Conservation (phyloP, 148 eudicot species). For the Amaranthus hypochondriacus region DNA sequence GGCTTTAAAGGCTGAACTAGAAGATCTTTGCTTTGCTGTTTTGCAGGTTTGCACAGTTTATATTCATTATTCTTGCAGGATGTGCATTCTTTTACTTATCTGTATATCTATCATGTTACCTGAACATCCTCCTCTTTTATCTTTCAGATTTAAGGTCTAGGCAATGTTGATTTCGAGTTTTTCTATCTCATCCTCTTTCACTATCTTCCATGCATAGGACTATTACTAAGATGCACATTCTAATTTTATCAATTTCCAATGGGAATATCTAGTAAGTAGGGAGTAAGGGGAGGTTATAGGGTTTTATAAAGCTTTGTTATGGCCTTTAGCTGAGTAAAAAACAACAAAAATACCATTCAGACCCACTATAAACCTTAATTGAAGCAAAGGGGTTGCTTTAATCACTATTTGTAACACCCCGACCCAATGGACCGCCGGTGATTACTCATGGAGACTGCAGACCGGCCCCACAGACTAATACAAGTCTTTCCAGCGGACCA, state of each 20-base stretch:
- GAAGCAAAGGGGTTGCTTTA: too few relatives aligned
- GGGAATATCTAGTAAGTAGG: background rate
- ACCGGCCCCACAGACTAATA: too few relatives aligned
- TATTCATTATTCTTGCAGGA: background rate
- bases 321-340: too few relatives aligned
- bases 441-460: too few relatives aligned
- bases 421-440: too few relatives aligned
- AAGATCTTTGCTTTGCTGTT: constrained; percentile 95
- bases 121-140: background rate
- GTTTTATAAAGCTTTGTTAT: too few relatives aligned
- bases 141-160: background rate
- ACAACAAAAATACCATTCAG: too few relatives aligned
- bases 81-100: background rate
- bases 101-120: background rate
- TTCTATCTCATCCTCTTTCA: background rate
- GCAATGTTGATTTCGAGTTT: background rate
- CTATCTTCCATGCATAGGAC: background rate
- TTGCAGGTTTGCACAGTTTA: constrained; percentile 52
- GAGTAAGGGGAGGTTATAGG: background rate
- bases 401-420: too few relatives aligned
- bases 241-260: background rate
- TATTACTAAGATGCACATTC: background rate
- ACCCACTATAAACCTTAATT: too few relatives aligned
- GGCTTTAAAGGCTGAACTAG: constrained; percentile 95
- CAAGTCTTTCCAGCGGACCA: too few relatives aligned